phyloP scores from a whole-genome alignment of 148 eudicot genomes.

The Diospyros lotus region DNA sequence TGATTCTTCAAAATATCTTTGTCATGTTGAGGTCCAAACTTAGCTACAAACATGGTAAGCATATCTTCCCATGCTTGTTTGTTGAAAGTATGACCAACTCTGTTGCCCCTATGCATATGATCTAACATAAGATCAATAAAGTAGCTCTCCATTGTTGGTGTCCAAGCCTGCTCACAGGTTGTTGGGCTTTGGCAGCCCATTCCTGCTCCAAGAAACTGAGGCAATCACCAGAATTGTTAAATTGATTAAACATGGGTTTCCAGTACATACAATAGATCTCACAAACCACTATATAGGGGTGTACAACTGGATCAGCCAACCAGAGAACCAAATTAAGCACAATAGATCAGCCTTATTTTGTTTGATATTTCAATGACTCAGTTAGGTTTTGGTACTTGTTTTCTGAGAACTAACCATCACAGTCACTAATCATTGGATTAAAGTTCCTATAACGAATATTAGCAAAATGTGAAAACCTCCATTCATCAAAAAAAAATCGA shows the following conservation, averaged over 20 bases:
- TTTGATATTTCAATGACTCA: no score
- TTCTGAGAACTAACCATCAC: no score
- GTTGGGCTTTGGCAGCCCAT: slow-evolving; percentile 11
- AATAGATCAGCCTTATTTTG: no score
- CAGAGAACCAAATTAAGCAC: no score
- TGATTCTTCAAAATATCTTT: slow-evolving; percentile 11
- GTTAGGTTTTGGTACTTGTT: no score
- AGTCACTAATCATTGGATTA: background rate
- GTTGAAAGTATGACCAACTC: slow-evolving; percentile 14
- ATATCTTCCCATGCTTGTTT: slow-evolving; percentile 17
- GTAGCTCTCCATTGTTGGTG: slow-evolving; percentile 11
- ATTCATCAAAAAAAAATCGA: no score
- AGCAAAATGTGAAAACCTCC: background rate
- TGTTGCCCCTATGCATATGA: slow-evolving; percentile 13
- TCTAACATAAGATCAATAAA: slow-evolving; percentile 18
- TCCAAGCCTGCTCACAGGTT: slow-evolving; percentile 10
- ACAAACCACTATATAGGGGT: background rate
- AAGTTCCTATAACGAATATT: background rate
- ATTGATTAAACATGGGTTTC: background rate
- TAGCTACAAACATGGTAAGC: slow-evolving; percentile 6
- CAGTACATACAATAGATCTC: background rate
- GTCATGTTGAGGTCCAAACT: slow-evolving; percentile 8
- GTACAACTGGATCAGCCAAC: no score
- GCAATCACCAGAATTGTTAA: background rate
- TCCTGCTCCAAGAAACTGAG: background rate